Evolutionary conservation across 768 basidiomycete genomes (phyloP), one percentile per base, ranked within the genome.

Genomic region (Mycena galericulata): DNA sequence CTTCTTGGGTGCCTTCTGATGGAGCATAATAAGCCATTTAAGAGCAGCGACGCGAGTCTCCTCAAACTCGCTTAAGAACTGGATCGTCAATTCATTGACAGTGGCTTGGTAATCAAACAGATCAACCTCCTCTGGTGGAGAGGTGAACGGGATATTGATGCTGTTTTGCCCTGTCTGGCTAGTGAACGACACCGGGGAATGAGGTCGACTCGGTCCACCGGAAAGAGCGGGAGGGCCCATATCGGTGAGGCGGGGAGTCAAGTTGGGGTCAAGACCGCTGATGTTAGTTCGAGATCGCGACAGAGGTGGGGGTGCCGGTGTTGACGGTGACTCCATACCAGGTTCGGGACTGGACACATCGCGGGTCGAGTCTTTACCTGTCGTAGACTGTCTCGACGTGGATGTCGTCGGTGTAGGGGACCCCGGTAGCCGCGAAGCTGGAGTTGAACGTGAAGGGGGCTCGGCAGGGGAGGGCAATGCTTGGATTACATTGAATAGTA

Each of bases 21-120:
- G 98, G 57, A 99, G 82, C 98, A 99, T 99, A 63, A 98, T 91
- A 41, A 99, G 83, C 98, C 98, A 99, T 80, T 97, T 97, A 73
- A 99, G 79, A 3, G 97, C 96, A 29, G 96, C 96, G 7, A 99
- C 95, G 54, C 97, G 84, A 0, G 98, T 99, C 75, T 98, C 96
- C 76, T 98, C 97, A 72, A 94, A 96, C 79, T 99, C 97, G 79
- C 94, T 96, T 79, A 98, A 76, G 77, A 99, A 97, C 72, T 98
- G 96, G 55, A 98, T 84, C 5, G 96, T 98, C 70, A 99, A 79
- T 55, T 93, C 94, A 75, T 94, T 95, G 57, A 99, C 97, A 0
- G 96, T 98, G 22, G 90, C 88, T 71, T 95, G 92, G 74, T 98
- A 98, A 76, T 98, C 95, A 74, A 99, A 95, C 3, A 87, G 85